Evolutionary conservation across 148 eudicot species (phyloP).

Genomic region (Agrostemma githago): DNA sequence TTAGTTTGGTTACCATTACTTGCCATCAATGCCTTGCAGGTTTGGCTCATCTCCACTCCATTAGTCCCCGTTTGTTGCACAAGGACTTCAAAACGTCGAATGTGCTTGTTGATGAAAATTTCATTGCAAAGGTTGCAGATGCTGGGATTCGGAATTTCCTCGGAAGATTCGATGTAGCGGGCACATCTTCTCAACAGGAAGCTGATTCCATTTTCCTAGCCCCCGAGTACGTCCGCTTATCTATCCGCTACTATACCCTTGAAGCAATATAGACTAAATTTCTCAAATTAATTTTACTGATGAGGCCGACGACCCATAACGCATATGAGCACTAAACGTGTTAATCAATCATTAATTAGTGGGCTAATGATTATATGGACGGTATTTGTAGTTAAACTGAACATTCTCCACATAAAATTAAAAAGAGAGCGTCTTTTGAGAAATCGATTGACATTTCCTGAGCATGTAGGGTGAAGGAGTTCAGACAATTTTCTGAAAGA

Average conservation of each 20-base stretch:
- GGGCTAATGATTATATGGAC: background rate
- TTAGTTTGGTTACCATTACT: slow-evolving; percentile 13
- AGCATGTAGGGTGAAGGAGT: slow-evolving; percentile 74
- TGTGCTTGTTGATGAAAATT: slow-evolving; percentile 96
- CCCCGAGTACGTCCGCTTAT: slow-evolving; percentile 61
- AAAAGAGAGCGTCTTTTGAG: background rate
- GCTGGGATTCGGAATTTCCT: slow-evolving; percentile 89
- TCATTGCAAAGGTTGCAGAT: slow-evolving; percentile 97
- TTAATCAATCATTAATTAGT: no score
- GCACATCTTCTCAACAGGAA: slow-evolving; percentile 68
- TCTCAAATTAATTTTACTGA: background rate
- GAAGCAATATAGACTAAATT: slow-evolving; percentile 3
- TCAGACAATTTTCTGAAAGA: slow-evolving; percentile 78
- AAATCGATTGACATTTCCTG: slow-evolving; percentile 1
- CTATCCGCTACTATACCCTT: background rate
- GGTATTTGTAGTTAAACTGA: no score
- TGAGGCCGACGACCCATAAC: background rate
- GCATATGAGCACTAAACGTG: background rate
- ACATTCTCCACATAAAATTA: background rate
- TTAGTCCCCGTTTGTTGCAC: slow-evolving; percentile 89
- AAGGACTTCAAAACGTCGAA: slow-evolving; percentile 95
- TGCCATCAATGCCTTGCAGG: slow-evolving; percentile 44
- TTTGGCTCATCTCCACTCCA: slow-evolving; percentile 86
- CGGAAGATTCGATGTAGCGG: slow-evolving; percentile 65
- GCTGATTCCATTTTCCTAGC: slow-evolving; percentile 83